A percentile compares a stretch with the other conserved stretches of the same genome.
phyloP scores from a whole-genome alignment of 371 early-diverging fungal species.

The Smittium culicis region DNA sequence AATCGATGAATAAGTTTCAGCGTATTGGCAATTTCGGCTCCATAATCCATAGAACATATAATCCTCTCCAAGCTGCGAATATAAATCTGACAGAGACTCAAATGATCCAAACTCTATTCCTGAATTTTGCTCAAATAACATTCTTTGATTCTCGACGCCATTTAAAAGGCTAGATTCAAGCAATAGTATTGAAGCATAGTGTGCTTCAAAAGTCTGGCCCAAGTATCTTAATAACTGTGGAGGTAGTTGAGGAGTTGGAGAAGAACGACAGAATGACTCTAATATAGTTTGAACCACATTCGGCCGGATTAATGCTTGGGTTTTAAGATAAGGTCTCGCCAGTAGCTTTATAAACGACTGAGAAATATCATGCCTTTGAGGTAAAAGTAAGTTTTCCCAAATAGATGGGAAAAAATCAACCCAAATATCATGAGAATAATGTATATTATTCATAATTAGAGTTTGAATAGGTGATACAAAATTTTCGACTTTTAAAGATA shows the following conservation, averaged over 20 bases:
- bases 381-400: conserved; percentile 55
- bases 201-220: conserved; percentile 78
- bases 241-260: conserved; percentile 60
- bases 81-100: conserved; percentile 80
- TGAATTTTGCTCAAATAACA: conserved; percentile 72
- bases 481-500: conserved; percentile 32
- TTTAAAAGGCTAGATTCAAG: conserved; percentile 25
- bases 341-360: conserved; percentile 68
- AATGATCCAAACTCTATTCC: conserved; percentile 61
- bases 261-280: conserved; percentile 64
- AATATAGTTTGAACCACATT: conserved; percentile 87
- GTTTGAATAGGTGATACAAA: conserved; percentile 42
- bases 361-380: conserved; percentile 69
- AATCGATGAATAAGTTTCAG: conserved; percentile 92
- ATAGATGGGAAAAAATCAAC: conserved; percentile 66
- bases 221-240: conserved; percentile 86
- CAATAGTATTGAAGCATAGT: conserved; percentile 55
- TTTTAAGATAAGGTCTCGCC: conserved; percentile 78
- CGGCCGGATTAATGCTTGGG: conserved; percentile 62
- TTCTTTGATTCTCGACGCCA: conserved; percentile 28
- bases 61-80: conserved; percentile 57
- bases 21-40: conserved; percentile 79
- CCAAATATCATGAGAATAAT: conserved; percentile 67
- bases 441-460: conserved; percentile 55
- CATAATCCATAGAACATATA: conserved; percentile 90